Evolutionary conservation across 108 stramenopile species (phyloP), one percentile per base, ranked within the genome.

Genomic region (Skeletonema tropicum): DNA sequence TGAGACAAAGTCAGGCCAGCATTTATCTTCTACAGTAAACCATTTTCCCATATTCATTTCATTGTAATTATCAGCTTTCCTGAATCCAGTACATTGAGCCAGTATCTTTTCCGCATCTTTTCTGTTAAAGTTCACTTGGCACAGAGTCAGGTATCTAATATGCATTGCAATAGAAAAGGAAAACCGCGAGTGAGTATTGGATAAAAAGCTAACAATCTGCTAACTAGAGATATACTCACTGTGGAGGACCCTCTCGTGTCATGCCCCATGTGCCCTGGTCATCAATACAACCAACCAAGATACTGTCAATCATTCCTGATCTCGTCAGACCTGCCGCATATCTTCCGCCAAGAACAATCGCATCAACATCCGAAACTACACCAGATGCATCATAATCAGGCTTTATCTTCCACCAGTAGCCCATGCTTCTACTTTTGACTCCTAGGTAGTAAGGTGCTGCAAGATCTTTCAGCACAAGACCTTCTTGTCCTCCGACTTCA

Each of bases 401-500:
- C 55, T 80, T 80, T 19, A 80, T 46, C 62, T 96, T 96, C 63
- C 71, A 84, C 95, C 95, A 96, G 63, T 86, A 93, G 12, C 81
- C 79, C 15, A 88, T 71, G 8, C 65, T 68, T 19, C 90, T 58
- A 6, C 85, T 87, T 21, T 42, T 46, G 12, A 72, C 71, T 21
- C 88, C 92, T 6, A 96, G 71, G 52, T 76, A 79, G 61, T 85
- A 85, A 3, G 92, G 91, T n/a, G 90, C 81, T 3, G 88, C 80
- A 8, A 96, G 68, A 76, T 96, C 92, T 61, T 96, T 96, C 15
- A 96, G 57, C 11, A 96, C 65, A 4, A 96, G 41, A 0, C 95
- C 95, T 85, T 96, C 95, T 76, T 83, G 68, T 15, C 83, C 75
- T 58, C 86, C 60, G 10, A 71, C 68, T 60, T 91, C 89, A 3